Conservation (phyloP, 345 rosid species). For the Syzygium aromaticum region DNA sequence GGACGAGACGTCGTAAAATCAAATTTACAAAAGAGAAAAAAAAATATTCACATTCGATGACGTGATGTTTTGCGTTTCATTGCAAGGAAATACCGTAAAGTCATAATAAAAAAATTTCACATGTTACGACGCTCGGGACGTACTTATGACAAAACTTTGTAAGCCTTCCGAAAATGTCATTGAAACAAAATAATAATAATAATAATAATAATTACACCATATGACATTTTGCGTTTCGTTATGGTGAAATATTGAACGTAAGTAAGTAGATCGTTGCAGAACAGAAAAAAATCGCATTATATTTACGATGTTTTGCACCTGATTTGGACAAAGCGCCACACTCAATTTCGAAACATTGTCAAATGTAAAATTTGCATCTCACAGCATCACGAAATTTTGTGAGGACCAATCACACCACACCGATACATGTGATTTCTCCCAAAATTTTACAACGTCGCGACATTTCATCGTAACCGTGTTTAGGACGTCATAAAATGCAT, state of each 20-base stretch:
- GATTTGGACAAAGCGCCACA: background rate
- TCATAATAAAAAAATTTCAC: too few species aligned
- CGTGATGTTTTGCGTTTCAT: background rate
- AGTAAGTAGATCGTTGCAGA: background rate
- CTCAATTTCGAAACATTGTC: background rate
- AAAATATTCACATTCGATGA: background rate
- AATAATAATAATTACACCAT: background rate
- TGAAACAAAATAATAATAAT: background rate
- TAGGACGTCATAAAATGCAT: background rate
- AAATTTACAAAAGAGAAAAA: too few species aligned
- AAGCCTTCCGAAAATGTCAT: background rate
- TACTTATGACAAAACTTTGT: background rate
- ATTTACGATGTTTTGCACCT: background rate
- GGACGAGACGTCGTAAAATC: background rate
- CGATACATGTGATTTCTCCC: background rate
- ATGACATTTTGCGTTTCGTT: background rate
- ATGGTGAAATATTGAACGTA: background rate
- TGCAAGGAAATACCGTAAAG: background rate
- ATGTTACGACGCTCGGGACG: too few species aligned
- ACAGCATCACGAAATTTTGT: background rate
- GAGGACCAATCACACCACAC: background rate
- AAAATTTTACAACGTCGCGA: background rate
- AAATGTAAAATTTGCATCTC: background rate
- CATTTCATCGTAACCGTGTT: rapidly evolving
- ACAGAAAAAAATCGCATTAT: background rate